Base-by-base conservation (phyloP, 2,329 filamentous ascomycete genomes). In the Penicillium glabrum region DNA sequence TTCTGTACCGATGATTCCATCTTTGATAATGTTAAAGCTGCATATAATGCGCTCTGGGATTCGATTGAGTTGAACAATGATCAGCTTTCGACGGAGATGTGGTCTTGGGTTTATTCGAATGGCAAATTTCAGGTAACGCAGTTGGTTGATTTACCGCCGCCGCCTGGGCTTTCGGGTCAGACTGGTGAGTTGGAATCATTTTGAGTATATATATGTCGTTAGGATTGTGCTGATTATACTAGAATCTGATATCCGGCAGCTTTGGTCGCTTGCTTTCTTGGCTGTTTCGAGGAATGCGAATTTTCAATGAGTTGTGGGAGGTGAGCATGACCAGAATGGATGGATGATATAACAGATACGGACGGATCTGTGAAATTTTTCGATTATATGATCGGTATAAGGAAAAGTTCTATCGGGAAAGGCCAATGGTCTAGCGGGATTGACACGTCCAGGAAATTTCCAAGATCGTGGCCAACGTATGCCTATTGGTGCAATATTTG, bases 31-130 rank as follows among this genome's bases (percentile, higher is more conserved):
- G 68, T 86, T 5, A 69, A 72, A 27, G 58, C 61, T 0, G 85
- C 86, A 0, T 88, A 88, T 61, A 85, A 85, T 58, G 70, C 75
- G 3, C 75, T 88, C 0, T 88, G 85, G 85, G 80, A 86, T 62
- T 72, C 80, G 0, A 86, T 88, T 31, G 83, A 87, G 29, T 74
- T 73, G 0, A 88, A 88, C 57, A 59, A 62, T 2, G 71, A 68
- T 3, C 76, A 83, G 53, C 68, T 88, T 14, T 82, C 80, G 56
- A 76, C 75, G 1, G 85, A 88, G 64, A 83, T 88, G 0, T 88
- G 86, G 86, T 85, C 80, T 50, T 88, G 84, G 85, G 75, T 76
- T 8, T 87, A 83, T 59, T 70, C 69, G 26, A 72, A 80, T 58
- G 79, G 70, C 2, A 68, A 67, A 8, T 86, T 82, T 64, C 62